Evolutionary conservation across 768 basidiomycete species (phyloP), one percentile per base, ranked within the genome.

Genomic region (Austroboletus eburneus): DNA sequence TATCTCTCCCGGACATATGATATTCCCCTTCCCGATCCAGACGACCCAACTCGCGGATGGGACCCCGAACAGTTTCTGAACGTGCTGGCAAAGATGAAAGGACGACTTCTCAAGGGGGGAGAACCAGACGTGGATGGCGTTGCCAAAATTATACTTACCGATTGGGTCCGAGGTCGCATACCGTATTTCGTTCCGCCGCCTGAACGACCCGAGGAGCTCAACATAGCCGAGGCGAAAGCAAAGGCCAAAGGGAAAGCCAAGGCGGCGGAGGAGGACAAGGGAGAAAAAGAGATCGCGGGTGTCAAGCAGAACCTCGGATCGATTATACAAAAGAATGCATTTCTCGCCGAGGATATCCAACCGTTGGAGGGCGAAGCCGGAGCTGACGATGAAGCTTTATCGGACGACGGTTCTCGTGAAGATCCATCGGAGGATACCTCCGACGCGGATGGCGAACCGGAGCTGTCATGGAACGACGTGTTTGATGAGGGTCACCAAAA

Each of bases 151-250:
- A 72, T 98, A 39, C 69, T 99, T 59, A 90, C 85, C 64, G 96
- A 97, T 65, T 97, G 95, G 95, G 92, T 97, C 48, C 75, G 96
- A 38, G 96, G 95, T 8, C 86, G 91, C 57, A 95, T 99, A 60
- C 96, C 96, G 17, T 99, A 84, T 75, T 99, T 97, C 60, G 93
- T 92, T 30, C 64, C 86, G 12, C 96, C 96, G 13, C 95, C 95
- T 45, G 91, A 91, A 63, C 72, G 88, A 47, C 63, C 87, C 9
- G 81, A 83, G 53, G 84, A 80, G 55, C 68, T 86, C 47, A 87
- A 87, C 59, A 72, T 70, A 58, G 71, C 70, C 12, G 86, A 85
- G 69, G 67, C 66, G 35, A 70, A 64, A 37, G 59, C 45, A n/a
- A 72, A 72, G 42, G 63, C 50, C 17, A 80, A 80, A 61, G 77